Evolutionary conservation across 2,329 filamentous ascomycete genomes (phyloP).

Genomic region (Phialemoniopsis sp.): DNA sequence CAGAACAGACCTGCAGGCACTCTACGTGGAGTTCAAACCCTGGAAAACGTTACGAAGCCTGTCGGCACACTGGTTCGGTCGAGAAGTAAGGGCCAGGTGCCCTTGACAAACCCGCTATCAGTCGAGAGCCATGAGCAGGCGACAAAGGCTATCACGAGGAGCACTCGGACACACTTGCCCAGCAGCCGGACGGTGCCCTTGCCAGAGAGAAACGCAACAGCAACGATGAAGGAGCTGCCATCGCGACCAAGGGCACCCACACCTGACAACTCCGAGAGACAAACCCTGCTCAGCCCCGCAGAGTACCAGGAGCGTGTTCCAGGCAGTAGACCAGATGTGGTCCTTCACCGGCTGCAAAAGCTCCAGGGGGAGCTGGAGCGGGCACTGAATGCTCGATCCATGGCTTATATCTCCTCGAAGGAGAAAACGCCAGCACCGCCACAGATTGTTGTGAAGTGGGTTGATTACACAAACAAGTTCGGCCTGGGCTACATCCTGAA

Average conservation of each 20-base stretch:
- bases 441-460: slow-evolving; percentile 73
- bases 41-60: slow-evolving; percentile 21
- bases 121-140: slow-evolving; percentile 14
- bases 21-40: slow-evolving; percentile 19
- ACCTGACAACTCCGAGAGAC: slow-evolving; percentile 19
- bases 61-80: slow-evolving; percentile 15
- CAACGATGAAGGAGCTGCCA: slow-evolving; percentile 4
- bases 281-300: slow-evolving; percentile 51
- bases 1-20: slow-evolving; percentile 41
- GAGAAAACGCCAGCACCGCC: slow-evolving; percentile 51
- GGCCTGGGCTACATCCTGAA: slow-evolving; percentile 81
- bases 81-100: slow-evolving; percentile 10
- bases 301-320: slow-evolving; percentile 47
- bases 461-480: slow-evolving; percentile 85
- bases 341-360: slow-evolving; percentile 49
- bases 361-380: slow-evolving; percentile 60
- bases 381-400: slow-evolving; percentile 58
- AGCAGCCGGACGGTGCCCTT: neutral
- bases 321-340: slow-evolving; percentile 52
- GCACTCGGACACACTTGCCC: neutral
- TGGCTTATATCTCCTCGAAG: slow-evolving; percentile 55
- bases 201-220: neutral
- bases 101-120: slow-evolving; percentile 10
- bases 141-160: neutral
- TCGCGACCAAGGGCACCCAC: slow-evolving; percentile 1